phyloP scores from a whole-genome alignment of 108 stramenopile genomes.

The Discostella stelligeroides region DNA sequence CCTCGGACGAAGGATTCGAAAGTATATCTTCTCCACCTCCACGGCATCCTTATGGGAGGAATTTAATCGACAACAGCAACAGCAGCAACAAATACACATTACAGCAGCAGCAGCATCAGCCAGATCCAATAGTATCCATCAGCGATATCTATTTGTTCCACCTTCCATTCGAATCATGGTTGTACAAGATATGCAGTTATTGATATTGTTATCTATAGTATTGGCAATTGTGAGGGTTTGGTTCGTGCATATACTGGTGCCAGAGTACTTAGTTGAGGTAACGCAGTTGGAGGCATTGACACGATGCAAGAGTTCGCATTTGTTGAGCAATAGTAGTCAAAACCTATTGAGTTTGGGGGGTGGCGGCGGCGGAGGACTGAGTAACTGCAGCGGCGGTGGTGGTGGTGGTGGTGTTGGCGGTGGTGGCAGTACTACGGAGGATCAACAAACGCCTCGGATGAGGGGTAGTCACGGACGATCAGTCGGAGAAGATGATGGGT shows the following conservation, averaged over 20 bases:
- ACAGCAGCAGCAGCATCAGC: conserved; percentile 2
- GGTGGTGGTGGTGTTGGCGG: not conserved
- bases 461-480: conserved; percentile 10
- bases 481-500: conserved; percentile 6
- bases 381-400: conserved; percentile 56
- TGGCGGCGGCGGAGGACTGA: no score
- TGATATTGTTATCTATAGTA: conserved; percentile 36
- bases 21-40: conserved; percentile 33
- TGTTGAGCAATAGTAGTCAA: conserved; percentile 64
- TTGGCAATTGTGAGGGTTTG: conserved; percentile 65
- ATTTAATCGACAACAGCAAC: conserved; percentile 26
- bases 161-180: no score
- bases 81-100: not conserved
- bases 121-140: no score
- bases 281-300: conserved; percentile 64
- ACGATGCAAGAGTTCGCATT: conserved; percentile 73
- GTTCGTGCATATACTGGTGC: conserved; percentile 72
- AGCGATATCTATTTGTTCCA: no score
- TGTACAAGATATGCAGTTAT: no score
- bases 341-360: no score
- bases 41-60: conserved; percentile 40
- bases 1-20: conserved; percentile 11
- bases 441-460: not conserved
- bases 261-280: conserved; percentile 52
- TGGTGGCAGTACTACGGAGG: not conserved